Evolutionary conservation across 2,329 filamentous ascomycete genomes (phyloP), one percentile per base, ranked within the genome.

Genomic region (Bipolaris gigantea): DNA sequence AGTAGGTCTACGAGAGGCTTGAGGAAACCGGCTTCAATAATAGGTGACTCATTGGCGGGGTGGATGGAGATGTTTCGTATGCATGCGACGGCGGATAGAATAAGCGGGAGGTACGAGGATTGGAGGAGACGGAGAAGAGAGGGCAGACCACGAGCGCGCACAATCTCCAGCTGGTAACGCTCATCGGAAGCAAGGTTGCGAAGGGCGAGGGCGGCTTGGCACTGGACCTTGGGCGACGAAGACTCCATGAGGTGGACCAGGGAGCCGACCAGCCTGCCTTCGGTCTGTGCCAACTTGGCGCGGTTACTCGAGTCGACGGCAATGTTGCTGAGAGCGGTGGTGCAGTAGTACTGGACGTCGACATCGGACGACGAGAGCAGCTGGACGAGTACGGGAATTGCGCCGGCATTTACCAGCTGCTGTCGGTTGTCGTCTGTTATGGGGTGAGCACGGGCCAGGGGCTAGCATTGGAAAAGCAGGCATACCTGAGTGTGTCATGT

Each of bases 51-150:
- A 76, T 99, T 99, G 70, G 93, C 81, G 16, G 94, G 94, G 73
- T 99, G 94, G 63, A 99, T 99, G 53, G 93, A 97, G 63, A 99
- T 99, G 75, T 99, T 99, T 66, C 94, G 89, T 73, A 99, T 99
- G 73, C 94, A 99, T 45, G 94, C 94, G 60, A 99, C 94, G 41
- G 94, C 94, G 18, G 93, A 97, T 35, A 97, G 86, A 56, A 97
- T 97, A 50, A 99, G 85, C 11, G 94, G 94, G 9, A 97, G 85
- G 67, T 97, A 97, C 11, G 92, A 95, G 1, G 93, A 97, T 75
- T 97, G 92, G 18, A 99, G 83, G 16, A 99, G 87, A 61, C 90
- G 89, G 49, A 97, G 84, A 41, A 99, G 84, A 30, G 93, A 91
- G 42, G 85, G 85, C 16, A 99, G 84, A 21, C 94, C 94, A 62